phyloP scores from a whole-genome alignment of 257 asterid genomes.

The Gardenia jasminoides region DNA sequence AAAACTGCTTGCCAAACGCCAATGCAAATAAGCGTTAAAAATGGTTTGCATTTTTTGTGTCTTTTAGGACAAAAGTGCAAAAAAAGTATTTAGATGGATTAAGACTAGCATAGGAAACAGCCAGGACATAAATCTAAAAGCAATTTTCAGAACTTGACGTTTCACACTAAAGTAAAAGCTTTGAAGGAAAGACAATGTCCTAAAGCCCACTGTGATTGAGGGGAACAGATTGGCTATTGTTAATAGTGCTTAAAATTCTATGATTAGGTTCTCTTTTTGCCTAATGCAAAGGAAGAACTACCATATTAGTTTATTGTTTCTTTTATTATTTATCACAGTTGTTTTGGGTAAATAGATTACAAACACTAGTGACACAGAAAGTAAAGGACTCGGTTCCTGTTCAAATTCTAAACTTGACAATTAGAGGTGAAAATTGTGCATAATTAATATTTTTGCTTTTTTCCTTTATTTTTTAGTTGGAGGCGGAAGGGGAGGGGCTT shows the following conservation, averaged over 20 bases:
- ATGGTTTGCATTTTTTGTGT: neutral
- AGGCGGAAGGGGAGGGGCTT: no score
- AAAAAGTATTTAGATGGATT: neutral
- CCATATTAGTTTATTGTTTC: no score
- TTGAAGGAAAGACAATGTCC: neutral
- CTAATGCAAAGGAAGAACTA: neutral
- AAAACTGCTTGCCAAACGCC: neutral
- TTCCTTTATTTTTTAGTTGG: no score
- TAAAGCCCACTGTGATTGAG: neutral
- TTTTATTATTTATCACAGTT: no score
- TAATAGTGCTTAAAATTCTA: neutral
- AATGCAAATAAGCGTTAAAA: neutral
- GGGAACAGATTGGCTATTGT: neutral
- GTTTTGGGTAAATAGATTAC: no score
- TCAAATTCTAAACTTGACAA: no score
- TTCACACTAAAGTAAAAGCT: neutral
- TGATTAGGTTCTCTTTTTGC: no score
- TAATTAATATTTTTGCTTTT: no score
- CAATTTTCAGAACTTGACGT: neutral
- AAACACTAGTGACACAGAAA: no score
- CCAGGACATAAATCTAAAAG: neutral
- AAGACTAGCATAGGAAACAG: neutral
- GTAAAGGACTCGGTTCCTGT: no score
- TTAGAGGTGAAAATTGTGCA: no score
- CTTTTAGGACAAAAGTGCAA: neutral